Percentiles rank a stretch among this genome's conserved stretches.
Conservation (phyloP, 2,329 filamentous ascomycete species). For the Cadophora luteo-olivacea region DNA sequence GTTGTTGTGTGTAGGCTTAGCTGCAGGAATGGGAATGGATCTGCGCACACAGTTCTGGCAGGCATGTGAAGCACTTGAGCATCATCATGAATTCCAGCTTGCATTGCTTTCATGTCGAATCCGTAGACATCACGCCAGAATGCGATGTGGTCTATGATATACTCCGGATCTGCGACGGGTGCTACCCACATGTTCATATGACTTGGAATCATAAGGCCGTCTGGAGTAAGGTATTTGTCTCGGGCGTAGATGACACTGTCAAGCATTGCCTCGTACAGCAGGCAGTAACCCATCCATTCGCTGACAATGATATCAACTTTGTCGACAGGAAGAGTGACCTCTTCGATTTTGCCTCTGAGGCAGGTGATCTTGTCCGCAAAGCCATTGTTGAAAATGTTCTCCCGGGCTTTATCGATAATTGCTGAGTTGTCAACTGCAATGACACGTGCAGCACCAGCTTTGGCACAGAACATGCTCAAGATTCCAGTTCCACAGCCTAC, state of each 20-base stretch:
- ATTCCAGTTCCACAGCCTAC: constrained; percentile 91
- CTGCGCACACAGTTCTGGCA: constrained; percentile 62
- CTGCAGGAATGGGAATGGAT: constrained; percentile 70
- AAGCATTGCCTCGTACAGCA: constrained; percentile 95
- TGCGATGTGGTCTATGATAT: constrained; percentile 75
- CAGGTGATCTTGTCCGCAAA: constrained; percentile 78
- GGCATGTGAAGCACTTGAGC: constrained; percentile 79
- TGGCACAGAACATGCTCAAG: constrained; percentile 92
- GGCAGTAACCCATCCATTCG: constrained; percentile 97
- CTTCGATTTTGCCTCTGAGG: constrained; percentile 85
- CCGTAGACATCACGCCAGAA: constrained; percentile 96
- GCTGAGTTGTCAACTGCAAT: constrained; percentile 92
- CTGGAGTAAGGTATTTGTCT: constrained; percentile 82
- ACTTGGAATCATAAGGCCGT: constrained; percentile 85
- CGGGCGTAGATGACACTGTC: constrained; percentile 89
- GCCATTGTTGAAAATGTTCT: constrained; percentile 84
- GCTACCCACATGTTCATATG: constrained; percentile 85
- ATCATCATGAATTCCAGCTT: constrained; percentile 80
- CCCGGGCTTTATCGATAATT: constrained; percentile 85
- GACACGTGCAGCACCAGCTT: constrained; percentile 84
- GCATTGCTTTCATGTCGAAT: constrained; percentile 93
- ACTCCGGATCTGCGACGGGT: constrained; percentile 79
- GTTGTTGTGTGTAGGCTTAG: constrained; percentile 79
- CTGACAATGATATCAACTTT: constrained; percentile 94
- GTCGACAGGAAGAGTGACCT: constrained; percentile 77